phyloP scores from a whole-genome alignment of 306 rosid genomes.

The Lithocarpus polystachyus region DNA sequence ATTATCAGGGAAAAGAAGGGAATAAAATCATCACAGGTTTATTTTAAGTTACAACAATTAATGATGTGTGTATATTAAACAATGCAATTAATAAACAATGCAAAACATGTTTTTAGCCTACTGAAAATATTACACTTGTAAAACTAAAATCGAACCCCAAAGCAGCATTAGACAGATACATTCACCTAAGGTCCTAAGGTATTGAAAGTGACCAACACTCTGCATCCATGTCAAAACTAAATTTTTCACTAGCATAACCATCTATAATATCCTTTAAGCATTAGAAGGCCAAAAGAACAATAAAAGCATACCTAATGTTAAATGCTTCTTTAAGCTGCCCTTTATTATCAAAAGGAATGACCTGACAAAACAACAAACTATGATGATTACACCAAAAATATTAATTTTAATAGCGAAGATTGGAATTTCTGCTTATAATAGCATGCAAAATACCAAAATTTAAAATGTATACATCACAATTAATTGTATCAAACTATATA shows the following conservation, averaged over 20 bases:
- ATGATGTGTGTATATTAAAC: no score
- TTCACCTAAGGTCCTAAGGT: no score
- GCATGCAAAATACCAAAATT: neutral
- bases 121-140: no score
- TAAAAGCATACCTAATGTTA: conserved; percentile 69
- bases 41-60: no score
- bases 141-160: no score
- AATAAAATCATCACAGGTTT: no score
- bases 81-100: no score
- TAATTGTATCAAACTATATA: conserved; percentile 21
- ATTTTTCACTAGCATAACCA: conserved; percentile 4
- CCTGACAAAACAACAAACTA: conserved; percentile 46
- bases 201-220: neutral
- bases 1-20: no score
- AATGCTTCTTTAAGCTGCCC: conserved; percentile 99
- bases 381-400: conserved; percentile 1
- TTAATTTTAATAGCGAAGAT: neutral
- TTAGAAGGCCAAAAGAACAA: conserved; percentile 4
- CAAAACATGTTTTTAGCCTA: no score
- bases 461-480: neutral
- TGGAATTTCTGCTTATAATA: neutral
- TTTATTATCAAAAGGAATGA: conserved; percentile 91
- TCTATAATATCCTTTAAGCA: neutral
- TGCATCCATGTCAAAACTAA: neutral
- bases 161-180: no score